phyloP scores from a whole-genome alignment of 2,329 filamentous ascomycete genomes.

The Verticillium nubilum region DNA sequence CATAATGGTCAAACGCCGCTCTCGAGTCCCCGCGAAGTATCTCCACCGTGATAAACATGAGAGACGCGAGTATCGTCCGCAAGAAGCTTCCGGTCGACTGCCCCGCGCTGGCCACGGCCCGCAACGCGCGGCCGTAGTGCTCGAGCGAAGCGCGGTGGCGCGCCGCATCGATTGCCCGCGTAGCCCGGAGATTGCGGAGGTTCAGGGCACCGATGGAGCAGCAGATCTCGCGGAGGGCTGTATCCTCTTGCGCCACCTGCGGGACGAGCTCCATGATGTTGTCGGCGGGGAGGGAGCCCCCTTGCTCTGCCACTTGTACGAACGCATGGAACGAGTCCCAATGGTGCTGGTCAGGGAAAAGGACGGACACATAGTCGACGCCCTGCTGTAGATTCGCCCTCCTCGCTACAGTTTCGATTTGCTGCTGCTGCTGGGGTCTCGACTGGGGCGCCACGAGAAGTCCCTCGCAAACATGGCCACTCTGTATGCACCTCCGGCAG shows the following conservation, averaged over 20 bases:
- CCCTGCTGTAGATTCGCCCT: neutral
- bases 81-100: neutral
- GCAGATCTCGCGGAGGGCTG: slow-evolving; percentile 5
- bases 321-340: slow-evolving; percentile 7
- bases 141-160: slow-evolving; percentile 3
- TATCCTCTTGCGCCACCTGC: neutral
- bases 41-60: slow-evolving; percentile 5
- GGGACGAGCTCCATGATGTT: neutral
- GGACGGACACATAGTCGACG: slow-evolving; percentile 2
- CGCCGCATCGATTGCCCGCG: neutral
- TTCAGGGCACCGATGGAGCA: slow-evolving; percentile 3
- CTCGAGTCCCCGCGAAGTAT: slow-evolving; percentile 2
- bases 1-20: slow-evolving; percentile 1
- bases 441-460: neutral
- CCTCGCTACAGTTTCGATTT: neutral
- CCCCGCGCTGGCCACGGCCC: neutral
- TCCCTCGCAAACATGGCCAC: slow-evolving; percentile 3
- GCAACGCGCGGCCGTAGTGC: slow-evolving; percentile 4
- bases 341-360: slow-evolving; percentile 5
- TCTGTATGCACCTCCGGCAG: slow-evolving; percentile 27
- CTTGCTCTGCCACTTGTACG: slow-evolving; percentile 1
- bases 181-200: neutral
- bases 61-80: slow-evolving; percentile 2
- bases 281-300: slow-evolving; percentile 1
- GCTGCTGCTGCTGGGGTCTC: neutral